Conservation (phyloP, 2,329 filamentous ascomycete species). For the Teratosphaeriaceae sp. region DNA sequence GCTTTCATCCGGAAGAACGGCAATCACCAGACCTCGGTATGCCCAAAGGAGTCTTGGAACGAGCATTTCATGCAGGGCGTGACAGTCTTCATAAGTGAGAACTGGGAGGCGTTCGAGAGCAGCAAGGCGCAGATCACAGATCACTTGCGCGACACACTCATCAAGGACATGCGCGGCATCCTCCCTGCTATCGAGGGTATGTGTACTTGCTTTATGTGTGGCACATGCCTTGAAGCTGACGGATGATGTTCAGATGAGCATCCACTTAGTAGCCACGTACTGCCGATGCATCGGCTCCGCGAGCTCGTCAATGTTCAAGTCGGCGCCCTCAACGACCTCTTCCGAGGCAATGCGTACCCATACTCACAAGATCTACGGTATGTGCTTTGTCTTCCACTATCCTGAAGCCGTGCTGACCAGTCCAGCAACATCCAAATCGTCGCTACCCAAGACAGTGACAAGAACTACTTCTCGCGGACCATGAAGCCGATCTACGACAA, state of each 20-base stretch:
- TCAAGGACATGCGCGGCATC: conserved; percentile 2
- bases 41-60: conserved; percentile 15
- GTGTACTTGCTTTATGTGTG: background rate
- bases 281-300: background rate
- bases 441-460: conserved; percentile 11
- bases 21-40: conserved; percentile 9
- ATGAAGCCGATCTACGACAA: conserved; percentile 16
- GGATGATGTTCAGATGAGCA: background rate
- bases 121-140: background rate
- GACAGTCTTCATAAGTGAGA: background rate
- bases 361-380: background rate
- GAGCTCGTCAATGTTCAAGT: conserved; percentile 1
- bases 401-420: conserved; percentile 9
- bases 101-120: conserved; percentile 1
- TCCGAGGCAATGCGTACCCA: conserved; percentile 3
- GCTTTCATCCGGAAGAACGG: conserved; percentile 19
- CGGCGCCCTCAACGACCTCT: conserved; percentile 1
- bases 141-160: background rate
- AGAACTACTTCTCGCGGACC: conserved; percentile 11
- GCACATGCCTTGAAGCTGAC: background rate
- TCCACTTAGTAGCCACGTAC: background rate
- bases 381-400: background rate
- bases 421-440: conserved; percentile 12
- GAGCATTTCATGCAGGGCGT: conserved; percentile 13
- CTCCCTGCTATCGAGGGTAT: background rate